phyloP scores from a whole-genome alignment of 2,329 filamentous ascomycete genomes.

The Aspergillus aculeatinus region DNA sequence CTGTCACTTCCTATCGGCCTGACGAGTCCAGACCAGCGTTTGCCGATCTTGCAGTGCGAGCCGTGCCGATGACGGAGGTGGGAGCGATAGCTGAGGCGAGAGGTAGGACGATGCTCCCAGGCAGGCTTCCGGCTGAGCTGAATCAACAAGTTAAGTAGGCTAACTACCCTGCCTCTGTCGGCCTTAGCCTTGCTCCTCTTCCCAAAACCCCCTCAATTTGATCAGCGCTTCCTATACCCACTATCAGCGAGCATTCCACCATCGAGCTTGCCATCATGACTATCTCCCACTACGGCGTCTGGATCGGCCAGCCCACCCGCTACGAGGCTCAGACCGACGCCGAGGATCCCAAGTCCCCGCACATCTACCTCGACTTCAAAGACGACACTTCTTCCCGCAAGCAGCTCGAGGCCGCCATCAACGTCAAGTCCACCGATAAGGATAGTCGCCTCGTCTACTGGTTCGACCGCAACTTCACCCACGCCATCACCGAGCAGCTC shows the following conservation, averaged over 20 bases:
- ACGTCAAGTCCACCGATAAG: slow-evolving; percentile 17
- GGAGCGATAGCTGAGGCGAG: background rate
- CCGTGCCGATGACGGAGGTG: background rate
- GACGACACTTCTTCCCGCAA: slow-evolving; percentile 3
- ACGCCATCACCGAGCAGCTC: slow-evolving; percentile 16
- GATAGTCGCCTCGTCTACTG: slow-evolving; percentile 23
- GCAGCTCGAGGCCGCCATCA: slow-evolving; percentile 17
- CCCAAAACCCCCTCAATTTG: background rate
- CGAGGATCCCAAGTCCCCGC: slow-evolving; percentile 3
- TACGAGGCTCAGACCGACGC: slow-evolving; percentile 5
- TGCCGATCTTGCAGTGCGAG: background rate
- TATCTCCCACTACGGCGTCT: slow-evolving; percentile 16
- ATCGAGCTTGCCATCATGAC: slow-evolving; percentile 9
- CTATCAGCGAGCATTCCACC: too few relatives aligned
- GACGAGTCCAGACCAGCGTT: background rate
- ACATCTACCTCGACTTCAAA: slow-evolving; percentile 8
- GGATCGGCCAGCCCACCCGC: slow-evolving; percentile 8
- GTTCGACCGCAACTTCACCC: slow-evolving; percentile 14
- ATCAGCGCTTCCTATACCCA: too few relatives aligned
- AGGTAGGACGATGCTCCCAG: background rate
- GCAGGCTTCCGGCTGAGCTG: too few relatives aligned
- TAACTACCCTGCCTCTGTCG: background rate
- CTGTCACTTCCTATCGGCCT: background rate
- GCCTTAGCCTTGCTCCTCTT: background rate
- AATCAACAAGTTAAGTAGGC: too few relatives aligned